Percentiles rank a stretch among this genome's conserved stretches.
Conservation (phyloP, 2,329 filamentous ascomycete species). For the Paecilomyces dactylethromorphus region DNA sequence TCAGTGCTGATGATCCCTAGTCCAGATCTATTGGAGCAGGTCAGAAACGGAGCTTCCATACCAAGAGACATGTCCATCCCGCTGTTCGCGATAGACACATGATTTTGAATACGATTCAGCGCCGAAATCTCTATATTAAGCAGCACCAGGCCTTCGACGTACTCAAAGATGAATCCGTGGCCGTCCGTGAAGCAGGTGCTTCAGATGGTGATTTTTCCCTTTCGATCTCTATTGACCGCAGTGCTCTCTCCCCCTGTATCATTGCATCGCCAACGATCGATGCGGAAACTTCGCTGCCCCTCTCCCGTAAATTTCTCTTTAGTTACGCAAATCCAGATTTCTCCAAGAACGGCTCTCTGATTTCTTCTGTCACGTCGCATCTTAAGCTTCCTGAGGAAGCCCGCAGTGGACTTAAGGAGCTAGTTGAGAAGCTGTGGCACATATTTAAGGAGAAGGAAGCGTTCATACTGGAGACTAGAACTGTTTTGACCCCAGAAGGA, state of each 20-base stretch:
- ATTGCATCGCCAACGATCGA: constrained; percentile 50
- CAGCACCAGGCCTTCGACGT: constrained; percentile 50
- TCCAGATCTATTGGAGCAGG: constrained; percentile 12
- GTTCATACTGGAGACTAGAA: constrained; percentile 50
- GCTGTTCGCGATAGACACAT: neutral
- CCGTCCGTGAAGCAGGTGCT: constrained; percentile 31
- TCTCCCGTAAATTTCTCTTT: constrained; percentile 55
- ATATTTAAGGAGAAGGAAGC: constrained; percentile 62
- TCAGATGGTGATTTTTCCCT: constrained; percentile 45
- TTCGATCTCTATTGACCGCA: constrained; percentile 60
- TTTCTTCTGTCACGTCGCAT: constrained; percentile 38
- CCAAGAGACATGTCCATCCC: constrained; percentile 26
- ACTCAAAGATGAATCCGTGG: constrained; percentile 46
- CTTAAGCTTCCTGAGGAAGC: constrained; percentile 47
- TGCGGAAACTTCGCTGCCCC: constrained; percentile 34
- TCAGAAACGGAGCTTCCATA: constrained; percentile 50
- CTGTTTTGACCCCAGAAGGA: constrained; percentile 37
- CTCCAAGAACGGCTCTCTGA: constrained; percentile 32
- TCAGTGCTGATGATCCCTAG: constrained; percentile 9
- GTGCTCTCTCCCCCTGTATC: constrained; percentile 56
- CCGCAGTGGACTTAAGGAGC: constrained; percentile 37
- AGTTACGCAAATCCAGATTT: constrained; percentile 48
- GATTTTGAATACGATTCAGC: constrained; percentile 26
- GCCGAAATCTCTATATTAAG: constrained; percentile 50
- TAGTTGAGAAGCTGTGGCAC: constrained; percentile 50